Conservation (phyloP, 495 filamentous ascomycete genomes). For the Aspergillus panamensis region DNA sequence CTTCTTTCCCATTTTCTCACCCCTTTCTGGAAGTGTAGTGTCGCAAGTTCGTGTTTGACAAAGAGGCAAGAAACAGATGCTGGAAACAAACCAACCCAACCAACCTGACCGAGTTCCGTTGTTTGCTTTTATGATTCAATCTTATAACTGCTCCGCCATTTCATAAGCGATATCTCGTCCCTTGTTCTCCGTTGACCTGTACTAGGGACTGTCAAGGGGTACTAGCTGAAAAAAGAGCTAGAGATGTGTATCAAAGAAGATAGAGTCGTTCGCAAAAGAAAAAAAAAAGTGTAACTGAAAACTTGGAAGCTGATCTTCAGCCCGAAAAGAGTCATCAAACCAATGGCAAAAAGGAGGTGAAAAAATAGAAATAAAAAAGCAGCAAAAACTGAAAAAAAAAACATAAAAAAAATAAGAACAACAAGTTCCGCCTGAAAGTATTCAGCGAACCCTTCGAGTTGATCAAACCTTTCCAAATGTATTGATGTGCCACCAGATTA, state of each 20-base stretch:
- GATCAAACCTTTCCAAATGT: too few relatives aligned
- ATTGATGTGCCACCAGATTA: conserved; percentile 17
- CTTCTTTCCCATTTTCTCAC: background rate
- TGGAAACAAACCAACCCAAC: background rate
- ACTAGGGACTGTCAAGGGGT: background rate
- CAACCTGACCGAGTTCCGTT: background rate
- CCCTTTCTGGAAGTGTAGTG: background rate
- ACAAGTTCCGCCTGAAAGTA: background rate
- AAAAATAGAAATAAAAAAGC: too few relatives aligned
- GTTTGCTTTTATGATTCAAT: conserved; percentile 2
- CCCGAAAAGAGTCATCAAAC: background rate
- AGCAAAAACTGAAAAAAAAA: background rate
- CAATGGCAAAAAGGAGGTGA: background rate
- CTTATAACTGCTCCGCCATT: background rate
- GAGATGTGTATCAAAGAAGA: background rate
- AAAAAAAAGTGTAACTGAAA: background rate
- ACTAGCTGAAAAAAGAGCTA: background rate
- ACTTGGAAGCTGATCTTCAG: background rate
- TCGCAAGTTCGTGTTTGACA: background rate
- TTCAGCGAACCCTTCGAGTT: conserved; percentile 2
- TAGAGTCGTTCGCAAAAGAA: background rate
- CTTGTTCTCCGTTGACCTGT: background rate
- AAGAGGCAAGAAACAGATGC: background rate
- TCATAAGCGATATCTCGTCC: background rate
- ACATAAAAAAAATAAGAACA: background rate